phyloP scores from a whole-genome alignment of 2,329 filamentous ascomycete species.

The Apiospora marii region DNA sequence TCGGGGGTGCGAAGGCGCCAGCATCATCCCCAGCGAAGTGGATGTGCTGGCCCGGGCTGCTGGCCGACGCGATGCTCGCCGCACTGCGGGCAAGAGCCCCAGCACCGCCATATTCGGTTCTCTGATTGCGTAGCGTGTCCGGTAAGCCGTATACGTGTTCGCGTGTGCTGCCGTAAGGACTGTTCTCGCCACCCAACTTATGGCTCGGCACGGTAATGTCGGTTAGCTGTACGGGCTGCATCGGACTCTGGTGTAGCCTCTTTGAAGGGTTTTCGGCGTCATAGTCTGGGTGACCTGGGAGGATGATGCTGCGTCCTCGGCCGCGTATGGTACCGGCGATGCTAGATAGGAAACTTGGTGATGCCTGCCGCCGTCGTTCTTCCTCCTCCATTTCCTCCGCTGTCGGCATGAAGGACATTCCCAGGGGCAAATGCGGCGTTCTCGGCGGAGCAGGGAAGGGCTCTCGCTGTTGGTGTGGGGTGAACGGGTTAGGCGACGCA shows the following conservation, averaged over 20 bases:
- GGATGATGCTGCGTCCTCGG: conserved; percentile 51
- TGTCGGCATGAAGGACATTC: conserved; percentile 84
- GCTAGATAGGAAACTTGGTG: conserved; percentile 59
- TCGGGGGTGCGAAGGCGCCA: conserved; percentile 60
- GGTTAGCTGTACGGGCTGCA: conserved; percentile 69
- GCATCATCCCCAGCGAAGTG: conserved; percentile 55
- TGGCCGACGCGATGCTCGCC: conserved; percentile 51
- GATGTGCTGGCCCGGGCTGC: conserved; percentile 51
- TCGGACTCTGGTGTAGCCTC: conserved; percentile 57
- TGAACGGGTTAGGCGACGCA: conserved; percentile 44
- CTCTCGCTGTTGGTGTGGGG: conserved; percentile 42
- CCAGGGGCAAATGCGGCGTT: conserved; percentile 75
- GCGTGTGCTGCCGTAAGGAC: conserved; percentile 48
- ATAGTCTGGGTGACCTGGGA: conserved; percentile 51
- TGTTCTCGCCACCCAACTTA: conserved; percentile 52
- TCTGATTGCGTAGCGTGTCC: conserved; percentile 44
- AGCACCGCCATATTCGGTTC: conserved; percentile 59
- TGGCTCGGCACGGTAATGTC: conserved; percentile 63
- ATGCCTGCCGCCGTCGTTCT: conserved; percentile 55
- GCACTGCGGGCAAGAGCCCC: conserved; percentile 36
- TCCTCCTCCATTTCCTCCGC: conserved; percentile 65
- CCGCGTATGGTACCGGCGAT: conserved; percentile 64
- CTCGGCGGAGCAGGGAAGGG: conserved; percentile 38
- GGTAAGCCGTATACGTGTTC: conserved; percentile 61
- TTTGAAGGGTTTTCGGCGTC: conserved; percentile 47